Conservation (phyloP, 2,329 filamentous ascomycete genomes). For the Diatrype stigma region DNA sequence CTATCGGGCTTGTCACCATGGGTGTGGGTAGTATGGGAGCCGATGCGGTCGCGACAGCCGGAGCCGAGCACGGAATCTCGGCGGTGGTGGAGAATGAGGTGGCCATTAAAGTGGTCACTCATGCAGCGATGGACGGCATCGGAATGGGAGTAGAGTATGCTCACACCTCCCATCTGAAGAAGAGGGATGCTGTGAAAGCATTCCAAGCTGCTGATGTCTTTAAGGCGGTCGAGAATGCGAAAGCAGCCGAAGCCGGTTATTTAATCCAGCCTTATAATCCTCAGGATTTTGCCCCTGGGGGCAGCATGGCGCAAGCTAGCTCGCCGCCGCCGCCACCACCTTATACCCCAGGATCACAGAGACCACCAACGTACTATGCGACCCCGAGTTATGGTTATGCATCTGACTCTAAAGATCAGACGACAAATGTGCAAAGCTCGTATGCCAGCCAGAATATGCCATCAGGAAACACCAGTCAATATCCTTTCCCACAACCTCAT, state of each 20-base stretch:
- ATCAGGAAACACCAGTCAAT: not conserved
- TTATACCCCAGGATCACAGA: constrained; percentile 1
- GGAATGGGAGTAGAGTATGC: constrained; percentile 32
- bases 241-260: constrained; percentile 22
- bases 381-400: not conserved
- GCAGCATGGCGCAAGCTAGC: not conserved
- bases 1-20: constrained; percentile 31
- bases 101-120: constrained; percentile 30
- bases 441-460: not conserved
- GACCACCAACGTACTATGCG: constrained; percentile 5
- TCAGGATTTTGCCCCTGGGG: constrained; percentile 1
- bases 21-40: constrained; percentile 32
- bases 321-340: not conserved
- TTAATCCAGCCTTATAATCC: constrained; percentile 13
- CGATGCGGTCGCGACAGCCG: constrained; percentile 30
- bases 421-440: not conserved
- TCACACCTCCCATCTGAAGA: constrained; percentile 30
- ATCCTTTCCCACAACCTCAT: not conserved
- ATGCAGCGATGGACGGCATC: constrained; percentile 32
- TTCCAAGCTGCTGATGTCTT: constrained; percentile 30
- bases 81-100: constrained; percentile 26
- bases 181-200: constrained; percentile 30
- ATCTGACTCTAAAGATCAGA: not conserved
- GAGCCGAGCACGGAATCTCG: constrained; percentile 29
- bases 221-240: constrained; percentile 25